These are phyloP conservation scores for Acacia crassicarpa DNA, from an alignment of 306 rosid species.

Conservation along the genomic window DNA sequence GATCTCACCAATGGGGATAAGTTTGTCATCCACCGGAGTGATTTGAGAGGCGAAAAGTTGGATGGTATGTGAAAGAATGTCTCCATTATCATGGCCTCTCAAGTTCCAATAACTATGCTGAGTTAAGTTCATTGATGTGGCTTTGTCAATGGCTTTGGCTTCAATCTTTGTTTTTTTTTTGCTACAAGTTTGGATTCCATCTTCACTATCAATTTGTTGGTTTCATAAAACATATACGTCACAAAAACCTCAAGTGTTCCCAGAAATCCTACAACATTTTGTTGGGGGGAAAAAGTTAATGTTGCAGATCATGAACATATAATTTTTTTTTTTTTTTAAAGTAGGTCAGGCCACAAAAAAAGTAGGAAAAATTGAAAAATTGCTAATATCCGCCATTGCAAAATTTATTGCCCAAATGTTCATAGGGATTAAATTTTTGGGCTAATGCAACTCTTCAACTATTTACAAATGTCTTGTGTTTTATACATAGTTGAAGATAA, in stretches of 20 bases:
- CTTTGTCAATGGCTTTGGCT: slow-evolving; percentile 50
- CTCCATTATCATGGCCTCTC: slow-evolving; percentile 62
- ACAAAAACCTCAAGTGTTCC: slow-evolving; percentile 41
- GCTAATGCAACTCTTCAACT: no score
- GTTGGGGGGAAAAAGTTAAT: background rate
- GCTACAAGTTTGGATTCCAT: no score
- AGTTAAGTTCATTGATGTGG: slow-evolving; percentile 69
- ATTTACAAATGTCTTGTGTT: no score
- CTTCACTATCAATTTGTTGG: slow-evolving; percentile 46
- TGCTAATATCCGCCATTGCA: no score
- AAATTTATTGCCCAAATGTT: no score
- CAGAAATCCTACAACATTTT: background rate
- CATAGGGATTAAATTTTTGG: no score
- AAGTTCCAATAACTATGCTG: slow-evolving; percentile 73
- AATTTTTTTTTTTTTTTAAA: no score
- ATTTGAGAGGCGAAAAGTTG: slow-evolving; percentile 50
- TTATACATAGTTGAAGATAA: no score
- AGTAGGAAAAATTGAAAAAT: no score
- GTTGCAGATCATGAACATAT: background rate
- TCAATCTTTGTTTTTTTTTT: no score
- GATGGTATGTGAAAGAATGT: slow-evolving; percentile 54
- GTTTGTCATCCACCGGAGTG: slow-evolving; percentile 52
- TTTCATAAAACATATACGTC: slow-evolving; percentile 49
- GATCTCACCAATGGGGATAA: slow-evolving; percentile 57
- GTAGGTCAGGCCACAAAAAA: no score